These are phyloP conservation scores for Arabis hirsuta DNA, from an alignment of 345 rosid genomes.

Conservation along the genomic window DNA sequence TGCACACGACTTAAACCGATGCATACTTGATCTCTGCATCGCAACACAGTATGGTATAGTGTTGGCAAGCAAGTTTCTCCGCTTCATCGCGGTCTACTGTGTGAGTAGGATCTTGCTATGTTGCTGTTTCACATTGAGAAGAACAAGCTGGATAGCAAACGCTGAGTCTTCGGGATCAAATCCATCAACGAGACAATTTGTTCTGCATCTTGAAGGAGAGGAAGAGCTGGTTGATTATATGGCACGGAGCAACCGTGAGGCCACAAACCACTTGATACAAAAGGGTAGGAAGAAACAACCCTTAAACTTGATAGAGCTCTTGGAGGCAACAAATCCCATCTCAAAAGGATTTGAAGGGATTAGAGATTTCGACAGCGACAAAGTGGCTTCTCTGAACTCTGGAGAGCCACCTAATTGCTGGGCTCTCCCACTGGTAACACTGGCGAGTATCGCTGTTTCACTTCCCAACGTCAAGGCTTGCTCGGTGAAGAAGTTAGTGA, in stretches of 20 bases:
- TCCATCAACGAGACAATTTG: slow-evolving; percentile 51
- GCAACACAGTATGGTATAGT: slow-evolving; percentile 64
- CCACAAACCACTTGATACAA: slow-evolving; percentile 61
- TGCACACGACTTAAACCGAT: slow-evolving; percentile 44
- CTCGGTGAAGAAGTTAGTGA: slow-evolving; percentile 48
- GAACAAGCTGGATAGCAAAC: slow-evolving; percentile 38
- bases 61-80: slow-evolving; percentile 62
- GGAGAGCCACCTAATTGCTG: slow-evolving; percentile 73
- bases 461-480: slow-evolving; percentile 52
- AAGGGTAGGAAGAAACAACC: slow-evolving; percentile 65
- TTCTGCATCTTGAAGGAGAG: slow-evolving; percentile 89
- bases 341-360: slow-evolving; percentile 63
- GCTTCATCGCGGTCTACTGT: slow-evolving; percentile 53
- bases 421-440: slow-evolving; percentile 78
- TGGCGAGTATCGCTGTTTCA: slow-evolving; percentile 66
- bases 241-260: slow-evolving; percentile 61
- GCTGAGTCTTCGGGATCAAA: slow-evolving; percentile 45
- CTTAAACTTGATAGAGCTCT: slow-evolving; percentile 53
- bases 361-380: slow-evolving; percentile 58
- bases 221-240: slow-evolving; percentile 58
- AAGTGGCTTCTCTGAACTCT: slow-evolving; percentile 50
- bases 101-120: slow-evolving; percentile 45
- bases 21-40: slow-evolving; percentile 52
- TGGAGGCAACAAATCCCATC: slow-evolving; percentile 49
- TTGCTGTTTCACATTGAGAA: slow-evolving; percentile 22